These are phyloP conservation scores for Ramularia collo-cygni DNA, from an alignment of 2,329 filamentous ascomycete genomes.

Conservation along the genomic window DNA sequence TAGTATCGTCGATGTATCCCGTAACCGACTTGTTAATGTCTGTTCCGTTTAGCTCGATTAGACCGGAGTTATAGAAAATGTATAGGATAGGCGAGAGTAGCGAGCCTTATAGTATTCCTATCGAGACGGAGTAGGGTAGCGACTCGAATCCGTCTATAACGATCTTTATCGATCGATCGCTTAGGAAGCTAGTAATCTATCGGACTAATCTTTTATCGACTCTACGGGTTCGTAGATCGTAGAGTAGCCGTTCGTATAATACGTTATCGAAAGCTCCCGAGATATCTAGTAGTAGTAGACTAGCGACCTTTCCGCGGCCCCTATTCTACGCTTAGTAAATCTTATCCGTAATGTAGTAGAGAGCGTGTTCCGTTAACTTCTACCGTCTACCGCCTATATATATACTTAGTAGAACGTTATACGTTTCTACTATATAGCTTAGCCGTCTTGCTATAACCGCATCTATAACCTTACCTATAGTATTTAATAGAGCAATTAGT, in stretches of 20 bases:
- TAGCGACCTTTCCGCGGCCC: too few relatives aligned
- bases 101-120: conserved; percentile 1
- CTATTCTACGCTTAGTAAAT: too few relatives aligned
- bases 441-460: conserved; percentile 20
- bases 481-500: too few relatives aligned
- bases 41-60: background rate
- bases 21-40: conserved; percentile 1
- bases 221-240: background rate
- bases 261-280: too few relatives aligned
- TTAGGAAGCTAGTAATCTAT: background rate
- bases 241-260: too few relatives aligned
- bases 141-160: background rate
- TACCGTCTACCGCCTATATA: conserved; percentile 26
- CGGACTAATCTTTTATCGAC: background rate
- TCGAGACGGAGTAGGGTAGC: background rate
- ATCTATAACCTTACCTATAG: conserved; percentile 27
- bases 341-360: conserved; percentile 24
- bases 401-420: conserved; percentile 20
- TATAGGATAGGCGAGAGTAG: background rate
- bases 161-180: background rate
- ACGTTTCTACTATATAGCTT: conserved; percentile 14
- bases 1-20: conserved; percentile 1
- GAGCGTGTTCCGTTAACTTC: conserved; percentile 23
- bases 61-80: conserved; percentile 2
- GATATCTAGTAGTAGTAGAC: too few relatives aligned